These are phyloP conservation scores for Carex parvula DNA, from an alignment of 176 grass and related monocot genomes.

Conservation along the genomic window DNA sequence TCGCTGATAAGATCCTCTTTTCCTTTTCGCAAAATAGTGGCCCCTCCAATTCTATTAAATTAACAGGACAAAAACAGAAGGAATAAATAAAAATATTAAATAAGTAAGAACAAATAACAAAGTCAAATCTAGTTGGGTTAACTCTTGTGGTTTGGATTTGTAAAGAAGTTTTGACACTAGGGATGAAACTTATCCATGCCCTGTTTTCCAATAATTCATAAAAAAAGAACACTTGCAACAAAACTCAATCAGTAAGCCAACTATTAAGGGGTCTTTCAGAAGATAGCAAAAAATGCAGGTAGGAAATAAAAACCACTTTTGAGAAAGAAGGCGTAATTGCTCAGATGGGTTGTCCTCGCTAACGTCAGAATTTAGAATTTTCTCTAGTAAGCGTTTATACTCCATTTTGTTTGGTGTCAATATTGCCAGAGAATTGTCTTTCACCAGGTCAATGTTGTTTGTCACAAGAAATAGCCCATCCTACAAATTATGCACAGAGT, in stretches of 20 bases:
- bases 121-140: neutral
- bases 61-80: neutral
- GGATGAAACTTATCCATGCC: neutral
- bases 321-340: slow-evolving; percentile 57
- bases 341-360: slow-evolving; percentile 50
- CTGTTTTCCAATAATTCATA: neutral
- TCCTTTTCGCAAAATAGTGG: slow-evolving; percentile 88
- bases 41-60: slow-evolving; percentile 58
- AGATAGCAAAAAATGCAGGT: neutral
- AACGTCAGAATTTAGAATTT: slow-evolving; percentile 63
- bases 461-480: slow-evolving; percentile 89
- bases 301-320: slow-evolving; percentile 39
- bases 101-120: neutral
- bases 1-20: slow-evolving; percentile 81
- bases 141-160: neutral
- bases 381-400: slow-evolving; percentile 92
- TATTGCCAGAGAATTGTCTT: slow-evolving; percentile 54
- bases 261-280: slow-evolving; percentile 2
- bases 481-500: slow-evolving; percentile 39
- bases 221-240: neutral
- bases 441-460: slow-evolving; percentile 65
- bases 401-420: slow-evolving; percentile 91
- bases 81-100: neutral
- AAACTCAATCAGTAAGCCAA: neutral
- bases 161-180: neutral